Evolutionary conservation across 306 rosid species (phyloP).

Genomic region (Crataegus laevigata): DNA sequence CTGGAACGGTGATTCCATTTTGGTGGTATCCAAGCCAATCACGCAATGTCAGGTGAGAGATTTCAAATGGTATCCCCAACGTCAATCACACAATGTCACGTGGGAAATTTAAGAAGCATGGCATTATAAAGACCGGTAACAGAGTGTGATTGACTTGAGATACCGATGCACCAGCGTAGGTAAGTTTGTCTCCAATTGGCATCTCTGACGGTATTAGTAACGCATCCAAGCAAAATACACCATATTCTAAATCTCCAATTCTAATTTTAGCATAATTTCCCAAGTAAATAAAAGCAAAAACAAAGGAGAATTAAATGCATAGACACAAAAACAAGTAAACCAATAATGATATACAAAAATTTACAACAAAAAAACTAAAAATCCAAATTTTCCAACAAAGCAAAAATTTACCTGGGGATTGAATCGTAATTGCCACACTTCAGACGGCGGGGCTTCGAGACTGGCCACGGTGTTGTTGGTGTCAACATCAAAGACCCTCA

Average conservation of each 20-base stretch:
- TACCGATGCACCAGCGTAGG: not conserved
- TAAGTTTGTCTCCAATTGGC: not conserved
- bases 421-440: constrained; percentile 95
- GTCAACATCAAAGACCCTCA: constrained; percentile 83
- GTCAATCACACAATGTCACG: not conserved
- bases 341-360: not conserved
- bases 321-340: not conserved
- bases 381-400: not conserved
- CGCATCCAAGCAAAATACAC: not conserved
- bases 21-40: not conserved
- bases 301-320: not conserved
- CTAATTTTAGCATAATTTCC: not conserved
- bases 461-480: constrained; percentile 80
- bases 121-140: not conserved
- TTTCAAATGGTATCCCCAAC: not conserved
- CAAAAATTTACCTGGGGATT: constrained; percentile 57
- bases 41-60: not conserved
- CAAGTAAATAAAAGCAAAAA: not conserved
- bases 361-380: not conserved
- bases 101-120: not conserved
- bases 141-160: not conserved
- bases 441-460: constrained; percentile 95
- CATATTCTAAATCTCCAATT: not conserved
- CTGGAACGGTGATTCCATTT: not conserved
- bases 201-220: not conserved